A percentile compares a stretch with the other conserved stretches of the same genome.
Evolutionary conservation across 139 green algal species (phyloP).

Genomic region (Closterium sp.): DNA sequence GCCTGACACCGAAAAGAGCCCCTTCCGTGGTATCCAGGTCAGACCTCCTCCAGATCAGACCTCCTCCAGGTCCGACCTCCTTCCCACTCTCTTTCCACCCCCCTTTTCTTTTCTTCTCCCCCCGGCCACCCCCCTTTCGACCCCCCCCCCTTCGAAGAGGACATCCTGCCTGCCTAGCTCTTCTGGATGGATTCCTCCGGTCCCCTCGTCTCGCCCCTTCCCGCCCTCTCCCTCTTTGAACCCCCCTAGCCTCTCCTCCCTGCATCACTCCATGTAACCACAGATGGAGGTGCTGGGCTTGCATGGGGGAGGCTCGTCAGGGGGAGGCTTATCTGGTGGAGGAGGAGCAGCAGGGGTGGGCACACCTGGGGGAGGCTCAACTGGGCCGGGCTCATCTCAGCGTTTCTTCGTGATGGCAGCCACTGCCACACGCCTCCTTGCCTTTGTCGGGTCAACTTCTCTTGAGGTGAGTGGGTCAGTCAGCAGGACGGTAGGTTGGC

Average conservation of each 20-base stretch:
- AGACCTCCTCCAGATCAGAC: too few species aligned
- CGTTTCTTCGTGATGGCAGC: conserved; percentile 37
- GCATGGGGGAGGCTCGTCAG: neutral
- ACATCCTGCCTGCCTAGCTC: too few species aligned
- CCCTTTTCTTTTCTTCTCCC: too few species aligned
- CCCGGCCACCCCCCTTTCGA: too few species aligned
- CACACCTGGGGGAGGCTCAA: neutral
- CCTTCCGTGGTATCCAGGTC: conserved; percentile 30
- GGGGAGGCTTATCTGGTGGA: neutral
- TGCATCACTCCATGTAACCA: neutral
- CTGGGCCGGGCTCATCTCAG: neutral
- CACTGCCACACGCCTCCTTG: conserved; percentile 34
- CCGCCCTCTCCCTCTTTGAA: too few species aligned
- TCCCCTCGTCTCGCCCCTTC: too few species aligned
- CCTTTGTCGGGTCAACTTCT: conserved; percentile 13
- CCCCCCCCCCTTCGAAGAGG: too few species aligned
- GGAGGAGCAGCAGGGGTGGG: neutral
- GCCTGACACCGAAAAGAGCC: conserved; percentile 9
- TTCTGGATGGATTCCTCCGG: too few species aligned
- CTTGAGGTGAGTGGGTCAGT: too few species aligned
- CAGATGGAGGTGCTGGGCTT: conserved; percentile 21
- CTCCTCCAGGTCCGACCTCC: neutral
- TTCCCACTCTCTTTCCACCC: too few species aligned
- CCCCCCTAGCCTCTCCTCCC: neutral
- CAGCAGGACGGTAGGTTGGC: too few species aligned